Evolutionary conservation across 2,329 filamentous ascomycete species (phyloP), one percentile per base, ranked within the genome.

Genomic region (Dryadomyces sulphureus): DNA sequence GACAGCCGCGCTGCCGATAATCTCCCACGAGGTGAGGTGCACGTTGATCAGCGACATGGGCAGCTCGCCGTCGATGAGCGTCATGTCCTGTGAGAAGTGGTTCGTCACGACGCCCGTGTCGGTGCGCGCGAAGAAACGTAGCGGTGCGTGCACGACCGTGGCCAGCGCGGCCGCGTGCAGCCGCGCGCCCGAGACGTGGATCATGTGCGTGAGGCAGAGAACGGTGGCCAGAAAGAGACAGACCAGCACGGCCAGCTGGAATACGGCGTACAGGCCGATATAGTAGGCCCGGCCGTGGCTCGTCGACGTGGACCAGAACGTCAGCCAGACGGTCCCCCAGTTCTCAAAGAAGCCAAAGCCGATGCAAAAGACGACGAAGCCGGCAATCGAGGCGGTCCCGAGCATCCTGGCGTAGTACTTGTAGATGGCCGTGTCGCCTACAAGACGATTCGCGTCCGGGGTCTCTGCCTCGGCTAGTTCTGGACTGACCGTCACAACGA

Each of bases 71-170:
- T 66, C 65, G 5, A 67, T 57, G 2, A 67, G 55, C 0, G 62
- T 60, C 52, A 67, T 58, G 46, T 67, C 65, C 47, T 68, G 65
- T 8, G 63, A 66, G 50, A 68, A 68, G 21, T 63, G 54, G 43
- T 66, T 64, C 20, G 59, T 57, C 1, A 60, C 57, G 1, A 59
- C 52, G 14, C 62, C 63, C 8, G 55, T 57, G 45, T 64, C 59
- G 1, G 62, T 63, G 5, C 52, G 56, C 0, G 60, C 60, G 38
- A 66, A 59, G 50, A 63, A 63, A 4, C 50, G 50, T 17, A 62
- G 56, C 2, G 61, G 55, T 7, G 60, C 57, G 7, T 27, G 48
- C 43, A 64, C 59, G 14, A 63, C 57, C 0, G 61, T 62, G 5
- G 47, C 48, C 2, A 65, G 53, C 1, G 59, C 54, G 24, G 54